These are phyloP conservation scores for Cephalotrichum gorgonifer DNA, from an alignment of 2,329 filamentous ascomycete species.

Conservation along the genomic window DNA sequence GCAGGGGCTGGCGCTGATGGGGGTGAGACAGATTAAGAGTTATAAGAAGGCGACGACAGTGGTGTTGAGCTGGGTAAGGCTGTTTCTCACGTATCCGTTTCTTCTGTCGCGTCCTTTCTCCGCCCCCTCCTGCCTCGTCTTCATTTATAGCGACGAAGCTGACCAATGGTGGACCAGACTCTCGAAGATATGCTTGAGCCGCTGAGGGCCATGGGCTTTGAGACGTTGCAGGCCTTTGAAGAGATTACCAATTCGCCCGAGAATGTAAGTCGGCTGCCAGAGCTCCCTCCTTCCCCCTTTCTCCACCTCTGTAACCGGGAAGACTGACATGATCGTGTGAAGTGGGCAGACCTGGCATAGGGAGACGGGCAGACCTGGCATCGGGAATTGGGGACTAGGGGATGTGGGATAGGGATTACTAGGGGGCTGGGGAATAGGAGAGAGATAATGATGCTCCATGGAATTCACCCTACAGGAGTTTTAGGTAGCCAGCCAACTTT, in stretches of 20 bases:
- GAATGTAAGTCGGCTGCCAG: slow-evolving; percentile 28
- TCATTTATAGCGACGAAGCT: background rate
- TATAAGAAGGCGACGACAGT: slow-evolving; percentile 59
- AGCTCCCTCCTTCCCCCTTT: background rate
- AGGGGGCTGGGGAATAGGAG: too few species aligned
- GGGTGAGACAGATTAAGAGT: slow-evolving; percentile 71
- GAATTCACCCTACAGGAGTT: too few species aligned
- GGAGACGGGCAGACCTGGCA: too few species aligned
- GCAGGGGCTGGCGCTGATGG: slow-evolving; percentile 71
- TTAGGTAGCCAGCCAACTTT: too few species aligned
- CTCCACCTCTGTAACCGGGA: background rate
- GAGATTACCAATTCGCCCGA: slow-evolving; percentile 60
- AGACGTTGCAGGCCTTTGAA: slow-evolving; percentile 68
- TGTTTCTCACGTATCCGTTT: background rate
- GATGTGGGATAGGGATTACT: background rate
- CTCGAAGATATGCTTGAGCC: slow-evolving; percentile 63
- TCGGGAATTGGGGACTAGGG: too few species aligned
- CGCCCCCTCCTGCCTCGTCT: background rate
- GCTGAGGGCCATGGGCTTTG: slow-evolving; percentile 70
- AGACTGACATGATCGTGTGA: background rate
- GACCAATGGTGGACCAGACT: slow-evolving; percentile 44
- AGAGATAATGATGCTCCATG: too few species aligned
- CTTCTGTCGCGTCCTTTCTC: background rate
- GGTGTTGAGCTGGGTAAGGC: slow-evolving; percentile 69
- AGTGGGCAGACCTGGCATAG: slow-evolving; percentile 2